Conservation (phyloP, 164 flowering plant species). For the Berberis vulgaris region DNA sequence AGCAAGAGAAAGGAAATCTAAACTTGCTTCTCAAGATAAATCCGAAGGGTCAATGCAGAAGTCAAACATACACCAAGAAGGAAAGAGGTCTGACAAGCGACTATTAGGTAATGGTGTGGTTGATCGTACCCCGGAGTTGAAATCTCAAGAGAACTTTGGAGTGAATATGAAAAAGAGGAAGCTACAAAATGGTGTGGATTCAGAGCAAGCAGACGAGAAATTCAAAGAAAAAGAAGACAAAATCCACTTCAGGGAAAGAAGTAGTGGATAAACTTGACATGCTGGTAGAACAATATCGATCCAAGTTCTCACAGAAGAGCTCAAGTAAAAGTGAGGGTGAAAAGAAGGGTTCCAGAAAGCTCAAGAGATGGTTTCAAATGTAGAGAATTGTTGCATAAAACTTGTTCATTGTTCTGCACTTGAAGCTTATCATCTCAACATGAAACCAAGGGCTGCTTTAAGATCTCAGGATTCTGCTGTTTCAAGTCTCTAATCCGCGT, state of each 20-base stretch:
- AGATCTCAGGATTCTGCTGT: neutral
- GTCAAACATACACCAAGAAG: constrained; percentile 6
- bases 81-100: constrained; percentile 9
- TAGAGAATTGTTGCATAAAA: constrained; percentile 2
- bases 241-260: constrained; percentile 31
- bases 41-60: constrained; percentile 13
- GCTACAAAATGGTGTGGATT: constrained; percentile 14
- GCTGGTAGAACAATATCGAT: constrained; percentile 62
- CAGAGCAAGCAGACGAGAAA: constrained; percentile 13
- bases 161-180: constrained; percentile 33
- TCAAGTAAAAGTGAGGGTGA: constrained; percentile 31
- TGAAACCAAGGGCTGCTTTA: neutral
- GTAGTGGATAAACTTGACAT: constrained; percentile 61
- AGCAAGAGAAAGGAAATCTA: constrained; percentile 12
- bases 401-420: neutral
- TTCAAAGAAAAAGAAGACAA: constrained; percentile 22
- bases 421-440: neutral
- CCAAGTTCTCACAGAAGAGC: constrained; percentile 47
- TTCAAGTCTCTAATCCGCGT: neutral
- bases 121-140: constrained; percentile 4
- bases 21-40: constrained; percentile 4
- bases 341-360: constrained; percentile 22
- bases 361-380: constrained; percentile 25
- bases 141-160: constrained; percentile 10
- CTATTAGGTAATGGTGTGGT: constrained; percentile 1